A percentile compares a stretch with the other conserved stretches of the same genome.
phyloP scores from a whole-genome alignment of 805 yeast species.

The Candida nitratophila region DNA sequence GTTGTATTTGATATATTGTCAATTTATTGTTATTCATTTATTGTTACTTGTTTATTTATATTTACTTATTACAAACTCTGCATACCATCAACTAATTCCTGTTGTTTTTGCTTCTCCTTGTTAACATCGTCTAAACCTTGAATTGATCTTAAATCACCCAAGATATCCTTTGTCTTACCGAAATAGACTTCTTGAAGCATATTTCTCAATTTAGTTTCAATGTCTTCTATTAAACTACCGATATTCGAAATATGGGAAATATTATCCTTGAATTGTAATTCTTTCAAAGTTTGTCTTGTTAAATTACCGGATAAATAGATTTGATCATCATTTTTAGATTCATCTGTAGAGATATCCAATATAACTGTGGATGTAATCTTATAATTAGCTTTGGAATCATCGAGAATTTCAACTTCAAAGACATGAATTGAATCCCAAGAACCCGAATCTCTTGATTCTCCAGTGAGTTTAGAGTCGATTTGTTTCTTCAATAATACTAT shows the following conservation, averaged over 20 bases:
- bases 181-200: slow-evolving; percentile 89
- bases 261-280: slow-evolving; percentile 38
- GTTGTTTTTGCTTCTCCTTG: slow-evolving; percentile 32
- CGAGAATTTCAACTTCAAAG: slow-evolving; percentile 55
- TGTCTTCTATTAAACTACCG: slow-evolving; percentile 80
- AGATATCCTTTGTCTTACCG: slow-evolving; percentile 86
- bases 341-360: slow-evolving; percentile 46
- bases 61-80: slow-evolving; percentile 15
- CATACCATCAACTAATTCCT: slow-evolving; percentile 33
- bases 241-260: slow-evolving; percentile 76
- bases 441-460: slow-evolving; percentile 33
- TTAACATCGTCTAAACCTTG: slow-evolving; percentile 27
- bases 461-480: slow-evolving; percentile 22
- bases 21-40: slow-evolving; percentile 1
- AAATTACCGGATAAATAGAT: slow-evolving; percentile 69
- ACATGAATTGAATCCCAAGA: slow-evolving; percentile 95
- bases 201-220: slow-evolving; percentile 81
- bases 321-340: slow-evolving; percentile 21
- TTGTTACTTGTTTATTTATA: slow-evolving; percentile 4
- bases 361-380: slow-evolving; percentile 84
- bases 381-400: slow-evolving; percentile 38
- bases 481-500: slow-evolving; percentile 77
- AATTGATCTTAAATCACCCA: slow-evolving; percentile 57
- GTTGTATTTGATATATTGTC: too few species aligned
- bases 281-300: slow-evolving; percentile 73